Base-by-base conservation (phyloP, 352 stramenopile species). In the Globisporangium nunn region DNA sequence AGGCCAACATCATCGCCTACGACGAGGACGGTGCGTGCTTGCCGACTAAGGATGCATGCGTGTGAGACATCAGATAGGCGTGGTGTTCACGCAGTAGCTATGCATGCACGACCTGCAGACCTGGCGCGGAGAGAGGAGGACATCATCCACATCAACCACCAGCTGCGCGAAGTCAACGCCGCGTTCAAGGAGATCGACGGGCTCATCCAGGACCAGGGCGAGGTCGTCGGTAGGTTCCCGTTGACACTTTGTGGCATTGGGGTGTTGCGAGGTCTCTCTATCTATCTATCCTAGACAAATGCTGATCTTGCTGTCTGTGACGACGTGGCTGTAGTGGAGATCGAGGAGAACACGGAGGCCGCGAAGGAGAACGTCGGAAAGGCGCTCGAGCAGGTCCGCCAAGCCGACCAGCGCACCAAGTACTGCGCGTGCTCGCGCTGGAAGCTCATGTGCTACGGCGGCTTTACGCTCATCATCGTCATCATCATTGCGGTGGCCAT, bases 141-240 rank as follows among this genome's bases (percentile, higher is more conserved):
- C 48, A 94, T 94, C 49, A 74, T 94, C 57, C 84, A 93, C 53
- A 94, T 94, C 62, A 93, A 92, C 64, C 82, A 93, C 55, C 83
- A 94, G 56, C 65, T 94, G 31, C 73, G 81, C 0, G 85, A 94
- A 59, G 84, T 94, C 30, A 94, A 94, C 50, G 82, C 85, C 6
- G 82, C 85, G 11, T 94, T 91, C 64, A 66, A 85, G 43, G 85
- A 94, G 71, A 88, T 94, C 35, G 85, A 93, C 43, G 82, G 74
- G 5, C 74, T 94, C 14, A 66, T 94, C n/a, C 68, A 91, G 54
- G 85, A 93, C 55, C 85, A 94, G 65, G 78, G 78, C 54, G 85
- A 94, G 61, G 71, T 67, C 37, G 67, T 94, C 37, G 56, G 75
- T 85, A 59, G 23, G 23, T 23, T 23, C 23, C 23, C 1, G 23